Base-by-base conservation (phyloP, 2,329 filamentous ascomycete species). In the Colletotrichum viniferum region DNA sequence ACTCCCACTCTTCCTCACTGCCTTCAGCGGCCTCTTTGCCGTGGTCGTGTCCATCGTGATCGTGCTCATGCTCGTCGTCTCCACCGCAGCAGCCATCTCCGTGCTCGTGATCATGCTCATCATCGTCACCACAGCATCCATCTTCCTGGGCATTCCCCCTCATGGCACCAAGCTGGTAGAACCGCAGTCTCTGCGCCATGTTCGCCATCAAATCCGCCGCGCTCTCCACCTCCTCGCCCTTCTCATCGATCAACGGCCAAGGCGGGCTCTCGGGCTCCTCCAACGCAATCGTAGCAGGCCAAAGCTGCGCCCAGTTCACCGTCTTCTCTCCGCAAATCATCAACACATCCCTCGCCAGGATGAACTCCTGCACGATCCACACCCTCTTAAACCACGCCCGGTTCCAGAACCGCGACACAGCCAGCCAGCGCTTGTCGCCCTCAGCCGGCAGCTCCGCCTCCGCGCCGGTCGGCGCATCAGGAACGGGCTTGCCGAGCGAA, bases 301-400 rank as follows among this genome's bases (percentile, higher is more conserved):
- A 76, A 24, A 76, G 48, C 64, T 62, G 48, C 13, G 65, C 43
- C 74, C 74, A 76, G 58, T 28, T 66, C 14, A 18, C 71, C 13
- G 34, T 56, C 58, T 71, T 70, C n/a, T 78, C 80, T 5, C 79
- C 68, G 55, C 81, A 82, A 61, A 82, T 77, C 68, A 81, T 72
- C 12, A 81, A 21, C 7, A 74, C 65, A 24, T 77, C 70, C 26
- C 71, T 61, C 3, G 79, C 76, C 3, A 82, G 73, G 16, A 81
- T 67, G 4, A 80, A 79, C 56, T 82, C 80, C 61, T 81, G 80
- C 7, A 81, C 78, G 34, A 81, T 78, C 79, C 81, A 81, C 7
- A 79, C 79, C 8, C 81, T 74, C 32, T 78, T 77, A 69, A 81
- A 81, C 81, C 81, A 82, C 55, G 74, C 32, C 21, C 74, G 43